phyloP scores from a whole-genome alignment of 2,329 filamentous ascomycete species.

The Colletotrichum sidae region DNA sequence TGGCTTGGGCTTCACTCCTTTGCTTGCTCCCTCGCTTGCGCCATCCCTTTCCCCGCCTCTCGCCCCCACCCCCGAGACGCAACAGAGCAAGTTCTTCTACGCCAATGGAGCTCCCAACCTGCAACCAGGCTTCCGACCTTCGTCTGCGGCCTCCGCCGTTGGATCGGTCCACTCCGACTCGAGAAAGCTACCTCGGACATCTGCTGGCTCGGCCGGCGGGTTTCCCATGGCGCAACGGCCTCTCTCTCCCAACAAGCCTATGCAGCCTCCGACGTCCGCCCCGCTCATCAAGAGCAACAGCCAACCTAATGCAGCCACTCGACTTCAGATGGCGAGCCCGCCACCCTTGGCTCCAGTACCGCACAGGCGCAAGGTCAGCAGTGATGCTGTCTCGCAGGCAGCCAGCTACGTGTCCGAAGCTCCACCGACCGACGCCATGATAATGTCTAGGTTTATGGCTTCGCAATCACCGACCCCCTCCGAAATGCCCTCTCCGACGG shows the following conservation, averaged over 20 bases:
- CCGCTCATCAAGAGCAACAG: constrained; percentile 36
- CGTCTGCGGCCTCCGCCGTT: constrained; percentile 51
- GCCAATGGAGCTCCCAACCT: constrained; percentile 73
- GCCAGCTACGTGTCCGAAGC: constrained; percentile 42
- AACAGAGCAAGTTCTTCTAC: constrained; percentile 78
- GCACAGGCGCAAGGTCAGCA: constrained; percentile 55
- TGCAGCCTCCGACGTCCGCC: constrained; percentile 31
- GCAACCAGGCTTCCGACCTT: constrained; percentile 49
- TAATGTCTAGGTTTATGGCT: constrained; percentile 50
- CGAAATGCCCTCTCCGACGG: constrained; percentile 50
- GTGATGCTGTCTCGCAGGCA: constrained; percentile 51
- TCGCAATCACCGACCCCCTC: constrained; percentile 46
- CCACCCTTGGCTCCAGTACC: constrained; percentile 51
- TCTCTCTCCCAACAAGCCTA: constrained; percentile 62
- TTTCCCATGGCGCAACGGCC: constrained; percentile 54
- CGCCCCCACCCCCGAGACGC: constrained; percentile 50
- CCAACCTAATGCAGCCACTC: constrained; percentile 40
- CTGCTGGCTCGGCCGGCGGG: constrained; percentile 36
- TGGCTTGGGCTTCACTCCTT: constrained; percentile 36
- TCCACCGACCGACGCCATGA: constrained; percentile 49
- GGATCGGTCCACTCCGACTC: constrained; percentile 59
- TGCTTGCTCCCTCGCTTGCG: constrained; percentile 41
- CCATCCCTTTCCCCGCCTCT: constrained; percentile 49
- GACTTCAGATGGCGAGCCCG: constrained; percentile 49
- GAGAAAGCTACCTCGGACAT: constrained; percentile 51